Evolutionary conservation across 169 alveolate species (phyloP), one percentile per base, ranked within the genome.

Genomic region (Cryptosporidium baileyi): DNA sequence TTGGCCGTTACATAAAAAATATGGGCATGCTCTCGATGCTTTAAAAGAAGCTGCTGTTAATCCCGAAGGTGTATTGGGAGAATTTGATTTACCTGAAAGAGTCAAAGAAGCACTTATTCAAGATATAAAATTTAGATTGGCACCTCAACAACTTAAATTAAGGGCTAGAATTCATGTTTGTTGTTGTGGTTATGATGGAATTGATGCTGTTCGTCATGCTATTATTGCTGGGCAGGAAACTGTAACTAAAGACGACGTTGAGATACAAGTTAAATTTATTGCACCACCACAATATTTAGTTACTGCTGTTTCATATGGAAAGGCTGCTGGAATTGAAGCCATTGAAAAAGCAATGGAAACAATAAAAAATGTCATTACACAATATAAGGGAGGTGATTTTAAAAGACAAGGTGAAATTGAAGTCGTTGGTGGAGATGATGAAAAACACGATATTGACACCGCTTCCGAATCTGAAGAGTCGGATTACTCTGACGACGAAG

Each of bases 171-270:
- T 97, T 17, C 96, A 96, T 80, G 97, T 97, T 32, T 96, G 97
- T 90, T 98, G 99, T 89, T 95, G 93, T 74, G 94, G 96, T 15
- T 95, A 94, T 80, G 99, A 97, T 60, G 99, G 99, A 26, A 94
- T 97, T 40, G 98, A 97, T 81, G 99, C 99, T n/a, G 97, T 98
- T 51, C 94, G 95, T 89, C 94, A 80, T 40, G 97, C 99, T 24
- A 92, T 97, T 28, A 79, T 85, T 28, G 94, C 93, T 32, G 98
- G 88, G 63, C 93, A 89, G 61, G 88, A 82, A 24, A 88, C 79
- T 36, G 65, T 63, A 38, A 80, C 81, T 22, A 57, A 67, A 61
- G 89, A 67, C 8, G 89, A 88, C 43, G 82, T 89, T 57, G 61
- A 89, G 60, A 89, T 94, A 41, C 91, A 90, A 67, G 93, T 96